A percentile compares a stretch with the other conserved stretches of the same genome.
Conservation (phyloP, 208 protist species). For the Acanthamoeba polyphaga region DNA sequence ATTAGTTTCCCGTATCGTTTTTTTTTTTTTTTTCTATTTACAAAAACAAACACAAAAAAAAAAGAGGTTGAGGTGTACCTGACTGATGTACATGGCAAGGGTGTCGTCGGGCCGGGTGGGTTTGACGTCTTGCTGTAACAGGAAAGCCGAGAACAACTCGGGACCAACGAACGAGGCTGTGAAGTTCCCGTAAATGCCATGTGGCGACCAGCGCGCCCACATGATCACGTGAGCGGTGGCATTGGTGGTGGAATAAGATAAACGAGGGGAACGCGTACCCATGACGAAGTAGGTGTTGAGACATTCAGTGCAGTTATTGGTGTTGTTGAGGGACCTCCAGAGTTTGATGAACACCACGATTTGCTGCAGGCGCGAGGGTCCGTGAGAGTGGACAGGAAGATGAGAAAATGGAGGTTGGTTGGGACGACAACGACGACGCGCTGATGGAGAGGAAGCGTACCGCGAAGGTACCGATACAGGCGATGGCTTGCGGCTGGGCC, state of each 20-base stretch:
- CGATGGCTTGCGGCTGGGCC: slow-evolving; percentile 23
- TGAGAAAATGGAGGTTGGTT: not conserved
- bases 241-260: not conserved
- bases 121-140: rapidly evolving
- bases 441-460: not conserved
- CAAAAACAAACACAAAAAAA: not conserved
- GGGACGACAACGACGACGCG: not conserved
- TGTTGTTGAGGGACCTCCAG: not conserved
- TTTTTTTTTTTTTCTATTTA: not conserved
- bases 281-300: slow-evolving; percentile 36
- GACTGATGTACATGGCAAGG: slow-evolving; percentile 12
- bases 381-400: not conserved
- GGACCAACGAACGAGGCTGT: slow-evolving; percentile 52
- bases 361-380: not conserved
- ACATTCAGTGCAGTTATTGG: not conserved
- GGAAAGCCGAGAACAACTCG: not conserved
- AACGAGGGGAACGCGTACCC: not conserved
- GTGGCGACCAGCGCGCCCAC: not conserved
- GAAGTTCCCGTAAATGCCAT: not conserved
- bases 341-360: not conserved
- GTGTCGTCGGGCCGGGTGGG: not conserved
- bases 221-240: not conserved
- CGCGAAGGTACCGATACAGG: slow-evolving; percentile 40
- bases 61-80: too few species aligned
- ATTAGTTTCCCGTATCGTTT: too few species aligned